These are phyloP conservation scores for Cladophialophora yegresii DNA, from an alignment of 2,329 filamentous ascomycete species.

Conservation along the genomic window DNA sequence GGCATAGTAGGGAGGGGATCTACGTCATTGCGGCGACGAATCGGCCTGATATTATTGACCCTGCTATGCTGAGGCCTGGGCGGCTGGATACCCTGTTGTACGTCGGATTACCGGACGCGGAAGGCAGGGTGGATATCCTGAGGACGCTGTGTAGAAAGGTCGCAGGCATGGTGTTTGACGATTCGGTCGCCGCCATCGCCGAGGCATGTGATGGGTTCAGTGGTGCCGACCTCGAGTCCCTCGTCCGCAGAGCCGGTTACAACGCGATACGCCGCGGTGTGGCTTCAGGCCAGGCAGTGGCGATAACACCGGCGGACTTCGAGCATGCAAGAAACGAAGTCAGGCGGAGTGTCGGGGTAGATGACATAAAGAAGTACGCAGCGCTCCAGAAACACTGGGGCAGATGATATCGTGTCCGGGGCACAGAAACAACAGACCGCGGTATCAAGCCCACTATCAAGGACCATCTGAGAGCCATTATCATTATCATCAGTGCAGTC, in stretches of 20 bases:
- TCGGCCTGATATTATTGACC: slow-evolving; percentile 92
- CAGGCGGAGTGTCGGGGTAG: slow-evolving; percentile 50
- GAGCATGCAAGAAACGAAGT: slow-evolving; percentile 30
- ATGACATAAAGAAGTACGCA: slow-evolving; percentile 60
- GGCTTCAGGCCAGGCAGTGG: slow-evolving; percentile 9
- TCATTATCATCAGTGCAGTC: slow-evolving; percentile 1
- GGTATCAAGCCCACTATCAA: neutral
- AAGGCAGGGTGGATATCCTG: slow-evolving; percentile 84
- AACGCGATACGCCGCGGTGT: slow-evolving; percentile 51
- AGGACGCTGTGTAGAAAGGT: slow-evolving; percentile 61
- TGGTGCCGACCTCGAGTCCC: slow-evolving; percentile 63
- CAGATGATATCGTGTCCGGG: slow-evolving; percentile 15
- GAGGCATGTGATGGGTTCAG: slow-evolving; percentile 76
- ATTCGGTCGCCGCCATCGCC: slow-evolving; percentile 65
- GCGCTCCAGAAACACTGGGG: slow-evolving; percentile 55
- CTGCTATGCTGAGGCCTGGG: slow-evolving; percentile 89
- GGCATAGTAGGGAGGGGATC: slow-evolving; percentile 73
- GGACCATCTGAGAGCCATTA: neutral
- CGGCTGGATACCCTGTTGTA: slow-evolving; percentile 86
- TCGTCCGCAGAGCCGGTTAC: slow-evolving; percentile 62
- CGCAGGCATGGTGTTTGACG: slow-evolving; percentile 52
- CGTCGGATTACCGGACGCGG: slow-evolving; percentile 76
- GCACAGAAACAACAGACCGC: neutral
- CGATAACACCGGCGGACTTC: slow-evolving; percentile 31
- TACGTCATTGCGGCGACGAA: slow-evolving; percentile 96